Base-by-base conservation (phyloP, 805 yeast species). In the Barnettozyma populi region DNA sequence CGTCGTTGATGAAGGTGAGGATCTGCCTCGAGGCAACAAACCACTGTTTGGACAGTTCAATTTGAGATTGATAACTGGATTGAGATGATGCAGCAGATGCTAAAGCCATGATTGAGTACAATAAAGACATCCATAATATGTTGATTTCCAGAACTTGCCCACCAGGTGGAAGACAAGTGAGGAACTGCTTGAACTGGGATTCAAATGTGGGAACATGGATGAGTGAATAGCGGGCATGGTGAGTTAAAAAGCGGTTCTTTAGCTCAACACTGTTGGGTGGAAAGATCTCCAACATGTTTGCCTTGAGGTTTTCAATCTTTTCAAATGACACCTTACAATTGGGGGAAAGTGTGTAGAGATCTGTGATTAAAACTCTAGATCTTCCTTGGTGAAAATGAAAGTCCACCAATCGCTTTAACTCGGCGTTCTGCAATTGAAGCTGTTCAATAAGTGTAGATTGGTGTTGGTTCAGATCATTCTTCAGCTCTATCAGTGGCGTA, bases 1-100 rank as follows among this genome's bases (percentile, higher is more conserved):
- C 50, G 21, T 43, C 42, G 21, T 41, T 49, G 25, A 47, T 31
- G 34, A 53, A 51, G 1, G 54, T 46, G 34, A 52, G 13, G 5
- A 52, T 50, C 36, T 55, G 56, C 36, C 53, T 44, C 14, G 61
- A 41, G 3, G 57, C 52, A 32, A 45, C 37, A 32, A 55, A 55
- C 57, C 56, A 55, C 9, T 2, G 36, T 40, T 4, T 50, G n/a
- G 21, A 35, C 13, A 18, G 44, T 38, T 32, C 50, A 25, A 18
- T 47, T 4, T 21, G 10, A 19, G 11, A n/a, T 31, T n/a, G 11
- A n/a, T 10, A 16, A 23, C 9, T 3, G 14, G 25, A n/a, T 3
- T 24, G 10, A 4, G 14, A 18, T 5, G 14, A 18, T 11, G 14
- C 23, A 35, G 18, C 37, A 23, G 41, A 37, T 19, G 27, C 27